Evolutionary conservation across 148 eudicot genomes (phyloP).

Genomic region (Tetragonia tetragonoides): DNA sequence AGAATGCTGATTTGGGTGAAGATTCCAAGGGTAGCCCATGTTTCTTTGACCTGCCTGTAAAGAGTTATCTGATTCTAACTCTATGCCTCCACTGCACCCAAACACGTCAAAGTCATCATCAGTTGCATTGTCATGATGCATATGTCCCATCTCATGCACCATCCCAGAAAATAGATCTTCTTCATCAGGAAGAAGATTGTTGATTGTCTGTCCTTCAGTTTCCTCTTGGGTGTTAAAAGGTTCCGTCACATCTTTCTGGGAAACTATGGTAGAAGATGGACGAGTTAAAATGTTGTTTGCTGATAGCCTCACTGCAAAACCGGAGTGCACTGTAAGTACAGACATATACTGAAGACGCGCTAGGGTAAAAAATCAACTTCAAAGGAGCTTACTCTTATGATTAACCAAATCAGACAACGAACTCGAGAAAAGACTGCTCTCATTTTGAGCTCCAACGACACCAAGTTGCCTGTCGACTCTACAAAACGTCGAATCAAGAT

Average conservation of each 20-base stretch:
- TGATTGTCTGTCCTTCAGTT: conserved; percentile 45
- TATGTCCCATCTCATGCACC: conserved; percentile 42
- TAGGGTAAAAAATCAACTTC: neutral
- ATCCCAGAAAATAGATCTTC: conserved; percentile 73
- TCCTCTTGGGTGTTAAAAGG: conserved; percentile 39
- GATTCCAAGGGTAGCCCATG: conserved; percentile 29
- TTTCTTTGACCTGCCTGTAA: conserved; percentile 30
- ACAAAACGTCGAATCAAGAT: conserved; percentile 22
- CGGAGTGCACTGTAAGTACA: conserved; percentile 6
- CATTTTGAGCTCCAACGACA: conserved; percentile 36
- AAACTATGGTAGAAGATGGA: conserved; percentile 26
- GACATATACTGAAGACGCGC: neutral
- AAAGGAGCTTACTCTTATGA: conserved; percentile 37
- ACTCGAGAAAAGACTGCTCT: conserved; percentile 48
- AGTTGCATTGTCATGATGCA: conserved; percentile 27
- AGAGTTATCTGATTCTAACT: conserved; percentile 49
- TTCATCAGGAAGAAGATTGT: conserved; percentile 70
- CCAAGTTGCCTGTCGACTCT: conserved; percentile 32
- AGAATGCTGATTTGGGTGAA: conserved; percentile 32
- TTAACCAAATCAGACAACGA: conserved; percentile 38
- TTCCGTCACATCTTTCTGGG: conserved; percentile 34
- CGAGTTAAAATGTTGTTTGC: conserved; percentile 32
- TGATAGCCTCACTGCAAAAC: conserved; percentile 41
- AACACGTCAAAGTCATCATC: conserved; percentile 69
- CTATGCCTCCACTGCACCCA: conserved; percentile 64